Conservation (phyloP, 768 basidiomycete species). For the Psilocybe tampanensis region DNA sequence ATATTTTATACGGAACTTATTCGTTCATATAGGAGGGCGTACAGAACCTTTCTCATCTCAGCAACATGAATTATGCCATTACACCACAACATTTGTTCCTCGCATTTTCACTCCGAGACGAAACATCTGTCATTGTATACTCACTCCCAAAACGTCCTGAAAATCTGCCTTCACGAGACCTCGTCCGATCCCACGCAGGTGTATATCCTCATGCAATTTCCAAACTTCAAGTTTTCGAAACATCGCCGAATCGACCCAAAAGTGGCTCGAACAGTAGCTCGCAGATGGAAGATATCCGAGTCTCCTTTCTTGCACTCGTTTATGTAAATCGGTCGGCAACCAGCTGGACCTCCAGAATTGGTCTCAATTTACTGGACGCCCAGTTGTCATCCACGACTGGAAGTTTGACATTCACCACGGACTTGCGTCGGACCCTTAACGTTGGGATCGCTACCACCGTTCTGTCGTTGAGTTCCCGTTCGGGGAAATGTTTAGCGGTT, state of each 20-base stretch:
- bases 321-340: constrained; percentile 17
- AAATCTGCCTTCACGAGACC: background rate
- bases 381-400: constrained; percentile 12
- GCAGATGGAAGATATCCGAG: constrained; percentile 3
- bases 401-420: constrained; percentile 13
- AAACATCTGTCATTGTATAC: constrained; percentile 24
- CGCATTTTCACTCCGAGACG: constrained; percentile 17
- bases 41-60: constrained; percentile 19
- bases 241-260: background rate
- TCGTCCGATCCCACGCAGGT: constrained; percentile 20
- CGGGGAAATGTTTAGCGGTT: constrained; percentile 21
- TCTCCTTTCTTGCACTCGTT: constrained; percentile 23
- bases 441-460: constrained; percentile 21
- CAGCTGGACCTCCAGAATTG: constrained; percentile 24
- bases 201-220: constrained; percentile 25
- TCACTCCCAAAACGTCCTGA: constrained; percentile 15
- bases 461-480: constrained; percentile 15
- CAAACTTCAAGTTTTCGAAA: constrained; percentile 16
- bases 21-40: constrained; percentile 12
- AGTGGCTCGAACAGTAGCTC: background rate
- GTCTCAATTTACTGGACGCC: constrained; percentile 22
- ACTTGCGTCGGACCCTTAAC: constrained; percentile 12
- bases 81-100: constrained; percentile 19
- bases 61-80: constrained; percentile 21
- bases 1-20: background rate